A percentile compares a stretch with the other conserved stretches of the same genome.
Conservation (phyloP, 306 rosid genomes). For the Fragaria iinumae region DNA sequence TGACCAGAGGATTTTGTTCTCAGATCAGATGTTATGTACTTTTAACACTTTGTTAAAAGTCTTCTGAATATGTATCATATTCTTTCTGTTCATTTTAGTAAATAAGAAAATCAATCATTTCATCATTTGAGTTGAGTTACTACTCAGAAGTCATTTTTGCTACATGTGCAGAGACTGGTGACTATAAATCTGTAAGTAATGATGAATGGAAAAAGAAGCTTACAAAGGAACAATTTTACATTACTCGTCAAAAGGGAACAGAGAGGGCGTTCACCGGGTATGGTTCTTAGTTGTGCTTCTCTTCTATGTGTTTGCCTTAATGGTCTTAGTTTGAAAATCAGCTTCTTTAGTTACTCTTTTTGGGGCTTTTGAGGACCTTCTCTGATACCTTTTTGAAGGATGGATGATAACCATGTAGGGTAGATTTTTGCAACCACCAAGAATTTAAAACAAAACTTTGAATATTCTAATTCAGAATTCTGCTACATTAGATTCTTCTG, state of each 20-base stretch:
- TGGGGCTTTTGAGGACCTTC: not conserved
- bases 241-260: conserved; percentile 89
- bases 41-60: too few species aligned
- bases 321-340: not conserved
- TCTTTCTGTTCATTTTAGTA: not conserved
- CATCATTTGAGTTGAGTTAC: not conserved
- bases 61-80: not conserved
- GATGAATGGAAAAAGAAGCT: conserved; percentile 76
- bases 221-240: conserved; percentile 60
- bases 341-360: not conserved
- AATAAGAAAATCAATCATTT: not conserved
- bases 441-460: not conserved
- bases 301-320: not conserved
- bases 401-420: not conserved
- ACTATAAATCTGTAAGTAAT: conserved; percentile 55
- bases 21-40: too few species aligned
- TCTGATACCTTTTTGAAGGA: not conserved
- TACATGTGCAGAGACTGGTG: conserved; percentile 51
- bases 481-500: not conserved
- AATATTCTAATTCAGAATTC: not conserved
- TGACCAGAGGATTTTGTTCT: too few species aligned
- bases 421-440: not conserved
- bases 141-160: not conserved
- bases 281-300: conserved; percentile 15
- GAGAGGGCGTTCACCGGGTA: conserved; percentile 98